Base-by-base conservation (phyloP, 2,329 filamentous ascomycete genomes). In the Talaromyces sp. region DNA sequence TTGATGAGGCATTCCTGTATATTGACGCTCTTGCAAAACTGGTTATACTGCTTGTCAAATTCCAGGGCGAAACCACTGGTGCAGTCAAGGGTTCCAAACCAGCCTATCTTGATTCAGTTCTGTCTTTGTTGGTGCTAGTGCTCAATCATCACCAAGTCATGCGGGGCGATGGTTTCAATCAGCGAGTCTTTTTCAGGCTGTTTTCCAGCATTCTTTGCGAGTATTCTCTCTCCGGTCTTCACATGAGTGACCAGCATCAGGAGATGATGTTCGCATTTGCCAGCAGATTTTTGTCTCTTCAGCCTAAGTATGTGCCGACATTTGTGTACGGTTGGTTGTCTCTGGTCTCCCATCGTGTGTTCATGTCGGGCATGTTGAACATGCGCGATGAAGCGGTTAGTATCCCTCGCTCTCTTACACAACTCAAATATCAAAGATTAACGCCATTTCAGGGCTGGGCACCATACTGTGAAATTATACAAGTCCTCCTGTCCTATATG, bases 171-270 rank as follows among this genome's bases (percentile, higher is more conserved):
- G 82, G 81, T 39, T 92, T 96, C 77, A 93, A 91, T 66, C 89
- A 93, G 68, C 87, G 90, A 61, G 86, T 95, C 31, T 97, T 97
- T 79, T 94, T 92, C 82, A 86, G 93, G 46, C 81, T 99, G 41
- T 88, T 97, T 69, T 93, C 91, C 0, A 83, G 88, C 66, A 81
- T 97, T 50, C 80, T 99, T 4, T 89, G 89, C 71, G 88, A 94
- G 65, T 81, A 93, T 57, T 80, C 84, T 28, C 69, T 77, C 48
- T 77, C 83, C 50, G 81, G 81, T 11, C 80, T 85, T 61, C 80
- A 86, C 58, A 69, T 87, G 35, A 71, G 80, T 46, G 79, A 86
- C 56, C 73, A 81, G 19, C 87, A 90, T 64, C 83, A 84, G 62
- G 84, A 87, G 31, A 84, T 96, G 65, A 81, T 91, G 64, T 74